Conservation (phyloP, 106 monocot species). For the Ottelia alismoides region DNA sequence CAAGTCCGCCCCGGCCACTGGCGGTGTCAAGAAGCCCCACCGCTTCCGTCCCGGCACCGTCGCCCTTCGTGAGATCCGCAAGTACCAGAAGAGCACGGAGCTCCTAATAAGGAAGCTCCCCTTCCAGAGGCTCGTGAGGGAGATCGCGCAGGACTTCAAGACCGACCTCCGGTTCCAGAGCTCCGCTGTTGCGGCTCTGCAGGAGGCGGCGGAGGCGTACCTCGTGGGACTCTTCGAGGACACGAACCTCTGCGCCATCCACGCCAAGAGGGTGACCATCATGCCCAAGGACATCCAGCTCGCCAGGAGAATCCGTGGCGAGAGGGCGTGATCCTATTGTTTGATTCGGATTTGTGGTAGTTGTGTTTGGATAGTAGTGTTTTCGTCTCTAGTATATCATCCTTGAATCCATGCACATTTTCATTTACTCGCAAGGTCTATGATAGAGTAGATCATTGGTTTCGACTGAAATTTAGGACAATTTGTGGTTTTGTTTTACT, state of each 20-base stretch:
- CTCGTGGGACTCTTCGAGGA: conserved; percentile 72
- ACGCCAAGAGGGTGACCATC: conserved; percentile 72
- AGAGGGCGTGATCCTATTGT: too few species aligned
- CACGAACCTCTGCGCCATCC: conserved; percentile 70
- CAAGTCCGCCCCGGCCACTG: conserved; percentile 9
- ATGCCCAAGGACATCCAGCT: conserved; percentile 88
- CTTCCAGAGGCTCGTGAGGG: conserved; percentile 41
- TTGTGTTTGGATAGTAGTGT: too few species aligned
- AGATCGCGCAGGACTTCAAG: conserved; percentile 70
- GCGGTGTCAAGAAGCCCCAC: conserved; percentile 12
- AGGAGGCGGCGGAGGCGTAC: conserved; percentile 70
- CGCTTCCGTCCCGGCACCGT: conserved; percentile 13
- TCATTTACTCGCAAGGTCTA: too few species aligned
- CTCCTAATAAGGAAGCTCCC: conserved; percentile 36
- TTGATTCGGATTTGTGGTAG: too few species aligned
- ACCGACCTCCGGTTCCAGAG: conserved; percentile 55
- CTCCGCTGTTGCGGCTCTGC: conserved; percentile 51
- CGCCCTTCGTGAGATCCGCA: conserved; percentile 26
- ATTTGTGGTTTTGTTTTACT: too few species aligned
- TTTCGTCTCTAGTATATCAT: too few species aligned
- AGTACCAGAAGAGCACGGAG: conserved; percentile 56
- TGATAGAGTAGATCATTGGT: too few species aligned
- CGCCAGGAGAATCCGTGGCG: conserved; percentile 39
- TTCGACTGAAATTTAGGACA: too few species aligned
- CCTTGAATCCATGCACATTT: too few species aligned